These are phyloP conservation scores for Smallanthus sonchifolius DNA, from an alignment of 129 eudicot species.

Conservation along the genomic window DNA sequence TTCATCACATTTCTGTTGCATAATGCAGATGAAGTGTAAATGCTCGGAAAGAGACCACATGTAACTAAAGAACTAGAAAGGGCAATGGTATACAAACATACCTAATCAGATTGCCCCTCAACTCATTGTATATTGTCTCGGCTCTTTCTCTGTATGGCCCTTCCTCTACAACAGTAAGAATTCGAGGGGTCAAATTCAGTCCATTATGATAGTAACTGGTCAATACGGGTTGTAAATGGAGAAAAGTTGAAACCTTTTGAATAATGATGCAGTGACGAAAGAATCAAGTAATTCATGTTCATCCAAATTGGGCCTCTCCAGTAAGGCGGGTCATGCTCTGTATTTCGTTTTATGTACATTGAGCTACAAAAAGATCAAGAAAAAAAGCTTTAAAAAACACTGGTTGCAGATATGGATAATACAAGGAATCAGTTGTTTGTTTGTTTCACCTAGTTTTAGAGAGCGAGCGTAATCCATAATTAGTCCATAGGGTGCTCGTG, in stretches of 20 bases:
- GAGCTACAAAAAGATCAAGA: constrained; percentile 43
- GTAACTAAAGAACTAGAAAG: neutral
- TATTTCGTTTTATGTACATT: constrained; percentile 84
- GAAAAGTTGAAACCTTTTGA: constrained; percentile 52
- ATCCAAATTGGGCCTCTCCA: constrained; percentile 99
- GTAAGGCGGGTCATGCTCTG: constrained; percentile 95
- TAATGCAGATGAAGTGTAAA: neutral
- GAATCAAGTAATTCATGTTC: constrained; percentile 94
- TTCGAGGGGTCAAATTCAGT: neutral
- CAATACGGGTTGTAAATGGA: neutral
- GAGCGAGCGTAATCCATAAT: constrained; percentile 81
- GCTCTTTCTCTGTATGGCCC: constrained; percentile 88
- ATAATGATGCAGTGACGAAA: constrained; percentile 76
- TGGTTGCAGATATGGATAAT: neutral
- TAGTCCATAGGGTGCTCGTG: constrained; percentile 72
- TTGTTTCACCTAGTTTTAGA: constrained; percentile 68
- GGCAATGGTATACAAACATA: constrained; percentile 17
- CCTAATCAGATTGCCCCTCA: constrained; percentile 77
- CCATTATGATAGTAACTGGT: neutral
- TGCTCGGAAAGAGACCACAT: neutral
- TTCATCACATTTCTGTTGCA: constrained; percentile 66
- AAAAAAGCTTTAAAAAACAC: neutral
- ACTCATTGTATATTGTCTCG: constrained; percentile 57
- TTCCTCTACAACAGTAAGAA: constrained; percentile 41
- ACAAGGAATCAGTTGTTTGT: neutral